Evolutionary conservation across 148 eudicot genomes (phyloP).

Genomic region (Linanthus parryae): DNA sequence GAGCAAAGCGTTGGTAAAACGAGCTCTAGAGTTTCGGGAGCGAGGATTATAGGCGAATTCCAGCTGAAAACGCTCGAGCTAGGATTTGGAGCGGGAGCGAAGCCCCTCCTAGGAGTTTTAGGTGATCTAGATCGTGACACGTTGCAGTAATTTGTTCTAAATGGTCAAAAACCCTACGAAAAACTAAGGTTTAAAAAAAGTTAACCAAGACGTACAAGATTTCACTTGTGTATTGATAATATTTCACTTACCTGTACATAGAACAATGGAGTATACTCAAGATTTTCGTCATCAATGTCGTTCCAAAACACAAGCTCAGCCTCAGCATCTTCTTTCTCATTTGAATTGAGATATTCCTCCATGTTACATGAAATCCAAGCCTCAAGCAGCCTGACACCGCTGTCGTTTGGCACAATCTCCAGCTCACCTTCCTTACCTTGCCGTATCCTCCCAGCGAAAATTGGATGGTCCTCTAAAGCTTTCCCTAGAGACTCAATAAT

Average conservation of each 20-base stretch:
- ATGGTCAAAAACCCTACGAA: too few relatives aligned
- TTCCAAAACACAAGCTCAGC: constrained; percentile 44
- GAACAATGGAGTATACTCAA: constrained; percentile 36
- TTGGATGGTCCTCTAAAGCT: constrained; percentile 31
- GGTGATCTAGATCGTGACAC: too few relatives aligned
- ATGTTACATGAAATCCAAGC: constrained; percentile 14
- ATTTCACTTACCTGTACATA: constrained; percentile 34
- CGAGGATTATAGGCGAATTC: too few relatives aligned
- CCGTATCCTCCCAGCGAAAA: constrained; percentile 40
- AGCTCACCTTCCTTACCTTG: constrained; percentile 7
- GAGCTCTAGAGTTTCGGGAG: too few relatives aligned
- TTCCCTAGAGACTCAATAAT: constrained; percentile 32
- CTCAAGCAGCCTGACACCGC: constrained; percentile 43
- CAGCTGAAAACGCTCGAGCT: too few relatives aligned
- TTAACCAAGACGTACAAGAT: too few relatives aligned
- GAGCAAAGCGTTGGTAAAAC: too few relatives aligned
- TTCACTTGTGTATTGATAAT: background rate
- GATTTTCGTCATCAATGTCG: constrained; percentile 27
- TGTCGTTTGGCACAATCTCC: constrained; percentile 38
- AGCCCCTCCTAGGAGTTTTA: too few relatives aligned
- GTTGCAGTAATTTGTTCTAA: too few relatives aligned
- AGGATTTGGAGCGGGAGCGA: too few relatives aligned
- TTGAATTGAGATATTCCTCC: constrained; percentile 29
- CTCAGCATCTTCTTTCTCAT: constrained; percentile 24
- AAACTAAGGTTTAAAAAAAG: too few relatives aligned